Evolutionary conservation across 106 monocot genomes (phyloP), one percentile per base, ranked within the genome.

Genomic region (Acorus gramineus): DNA sequence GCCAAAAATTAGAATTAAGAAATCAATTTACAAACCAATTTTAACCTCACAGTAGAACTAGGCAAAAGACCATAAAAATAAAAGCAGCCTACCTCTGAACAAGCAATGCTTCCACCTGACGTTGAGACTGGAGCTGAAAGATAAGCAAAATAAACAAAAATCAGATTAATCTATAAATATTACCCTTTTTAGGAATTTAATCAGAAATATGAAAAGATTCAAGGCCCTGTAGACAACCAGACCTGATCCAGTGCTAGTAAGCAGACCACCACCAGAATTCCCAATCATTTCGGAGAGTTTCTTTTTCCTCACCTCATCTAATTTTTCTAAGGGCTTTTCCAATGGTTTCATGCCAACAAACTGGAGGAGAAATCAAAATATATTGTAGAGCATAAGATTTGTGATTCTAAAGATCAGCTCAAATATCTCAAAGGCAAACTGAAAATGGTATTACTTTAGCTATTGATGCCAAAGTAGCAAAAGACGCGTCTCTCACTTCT

Each of bases 251-350:
- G 66, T 62, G 61, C 62, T 71, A 53, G 73, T 52, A 4, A 59
- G 48, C 43, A 69, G 63, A 76, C 64, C 69, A 75, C 71, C 65
- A 59, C 74, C 64, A 48, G 93, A 76, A 48, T 55, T 66, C 28
- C 95, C 88, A 66, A 98, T 98, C 98, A 98, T 85, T 79, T 98
- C 98, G 49, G 98, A 92, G 7, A 98, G 79, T 59, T 98, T 98
- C 75, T 92, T 98, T 73, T 92, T 88, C 52, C 98, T 88, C 12
- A 98, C 92, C 5, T 98, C 98, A 72, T 98, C 98, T 70, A 98
- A 79, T 71, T 98, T 98, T 66, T 98, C 98, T 44, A 98, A 45
- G 43, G 98, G 86, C 57, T 79, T 92, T 77, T 98, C 98, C 58
- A 98, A 73, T 13, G 98, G 92, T 60, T 64, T 85, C 98, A 98